Percentiles rank a stretch among this genome's conserved stretches.
phyloP scores from a whole-genome alignment of 1,284 basidiomycete genomes.

The Trichosporon sp. region DNA sequence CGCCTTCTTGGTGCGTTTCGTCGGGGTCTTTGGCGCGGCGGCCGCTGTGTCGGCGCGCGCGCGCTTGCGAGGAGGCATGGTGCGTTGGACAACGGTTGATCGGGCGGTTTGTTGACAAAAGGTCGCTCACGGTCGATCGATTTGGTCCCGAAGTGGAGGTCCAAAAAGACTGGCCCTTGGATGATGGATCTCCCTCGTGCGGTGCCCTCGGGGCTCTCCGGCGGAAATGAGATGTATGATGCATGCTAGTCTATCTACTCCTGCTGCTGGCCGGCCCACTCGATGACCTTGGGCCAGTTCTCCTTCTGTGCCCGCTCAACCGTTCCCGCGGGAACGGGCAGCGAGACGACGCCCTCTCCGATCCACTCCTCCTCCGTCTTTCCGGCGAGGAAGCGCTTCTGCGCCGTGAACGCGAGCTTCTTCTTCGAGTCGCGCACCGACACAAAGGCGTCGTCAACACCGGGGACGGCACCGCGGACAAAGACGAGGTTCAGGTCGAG shows the following conservation, averaged over 20 bases:
- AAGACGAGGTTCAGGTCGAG: slow-evolving; percentile 78
- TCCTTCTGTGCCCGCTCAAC: slow-evolving; percentile 56
- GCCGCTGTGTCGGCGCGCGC: not conserved
- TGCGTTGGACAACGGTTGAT: not conserved
- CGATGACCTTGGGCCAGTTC: slow-evolving; percentile 43
- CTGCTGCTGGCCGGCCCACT: slow-evolving; percentile 37
- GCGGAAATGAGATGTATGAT: not conserved
- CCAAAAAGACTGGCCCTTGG: not conserved
- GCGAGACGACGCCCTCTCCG: slow-evolving; percentile 70
- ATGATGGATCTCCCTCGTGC: not conserved
- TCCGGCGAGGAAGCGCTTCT: slow-evolving; percentile 59
- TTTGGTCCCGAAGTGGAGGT: slow-evolving; percentile 3
- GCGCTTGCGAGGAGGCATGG: slow-evolving; percentile 1
- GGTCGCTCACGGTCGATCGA: not conserved
- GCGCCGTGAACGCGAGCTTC: slow-evolving; percentile 62
- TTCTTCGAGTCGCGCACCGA: slow-evolving; percentile 79
- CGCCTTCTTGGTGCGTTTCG: not conserved
- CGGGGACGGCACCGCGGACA: slow-evolving; percentile 61
- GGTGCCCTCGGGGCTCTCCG: not conserved
- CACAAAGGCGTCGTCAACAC: slow-evolving; percentile 56
- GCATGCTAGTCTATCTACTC: slow-evolving; percentile 2
- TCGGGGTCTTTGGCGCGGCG: not conserved
- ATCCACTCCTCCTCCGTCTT: slow-evolving; percentile 70
- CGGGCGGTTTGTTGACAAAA: not conserved
- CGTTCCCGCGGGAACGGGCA: slow-evolving; percentile 92